Base-by-base conservation (phyloP, 192 early-diverging fungal genomes). In the Geosiphon pyriformis region DNA sequence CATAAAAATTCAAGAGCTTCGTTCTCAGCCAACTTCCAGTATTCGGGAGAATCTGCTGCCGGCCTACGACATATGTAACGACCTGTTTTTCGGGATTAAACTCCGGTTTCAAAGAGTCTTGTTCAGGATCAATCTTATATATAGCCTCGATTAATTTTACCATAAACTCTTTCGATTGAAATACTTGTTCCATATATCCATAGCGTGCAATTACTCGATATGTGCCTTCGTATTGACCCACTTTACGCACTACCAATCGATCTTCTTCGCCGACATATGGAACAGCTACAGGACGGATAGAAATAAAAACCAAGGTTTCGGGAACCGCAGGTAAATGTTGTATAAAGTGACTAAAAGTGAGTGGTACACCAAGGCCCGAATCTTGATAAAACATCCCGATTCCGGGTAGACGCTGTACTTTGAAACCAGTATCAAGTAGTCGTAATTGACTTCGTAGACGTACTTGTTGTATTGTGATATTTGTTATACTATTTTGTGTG, bases 281-380 rank as follows among this genome's bases (percentile, higher is more conserved):
- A 47, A 53, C 30, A 6, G 54, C 47, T 15, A 69, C 15, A 25
- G 47, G 50, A 25, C 68, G 60, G 22, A 72, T 59, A 26, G 35
- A 49, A 15, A 72, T 52, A 32, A 72, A 72, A 42, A 72, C 46
- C 0, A 57, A 35, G 22, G 42, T 61, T 30, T 72, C 26, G 4
- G 59, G 71, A 27, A 67, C 29, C 8, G 67, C 50, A 22, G 65
- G 59, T 17, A 68, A 69, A 20, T 58, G 66, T 2, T 63, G 27
- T 10, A 67, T 56, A 56, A 72, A 72, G 23, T 72, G 71, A 22
- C 30, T 35, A 35, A 61, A 72, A 3, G 55, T 56, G 1, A 59
- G 23, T 3, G 71, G 71, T 17, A 72, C 25, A 26, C 56, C 49
- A 29, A 50, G 49, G 4, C 63, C 70, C 1, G 33, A 35, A 12